Conservation (phyloP, 495 filamentous ascomycete species). For the Aspergillus diversus region DNA sequence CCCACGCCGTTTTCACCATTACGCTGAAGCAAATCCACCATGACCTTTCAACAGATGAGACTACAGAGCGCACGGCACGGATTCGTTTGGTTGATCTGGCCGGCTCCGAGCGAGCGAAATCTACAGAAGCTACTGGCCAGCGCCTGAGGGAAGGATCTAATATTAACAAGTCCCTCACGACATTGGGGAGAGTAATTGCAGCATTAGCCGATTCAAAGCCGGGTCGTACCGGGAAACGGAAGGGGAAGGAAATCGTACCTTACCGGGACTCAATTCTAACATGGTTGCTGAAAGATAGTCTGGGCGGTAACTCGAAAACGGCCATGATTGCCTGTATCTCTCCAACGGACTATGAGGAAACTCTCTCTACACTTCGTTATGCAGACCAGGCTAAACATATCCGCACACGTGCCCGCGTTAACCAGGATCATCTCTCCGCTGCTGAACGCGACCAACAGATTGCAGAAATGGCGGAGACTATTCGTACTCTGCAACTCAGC, state of each 20-base stretch:
- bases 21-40: slow-evolving; percentile 97
- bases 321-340: slow-evolving; percentile 99
- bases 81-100: slow-evolving; percentile 96
- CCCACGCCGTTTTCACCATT: slow-evolving; percentile 97
- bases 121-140: slow-evolving; percentile 90
- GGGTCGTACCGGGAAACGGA: slow-evolving; percentile 50
- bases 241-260: slow-evolving; percentile 75
- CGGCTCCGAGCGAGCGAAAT: slow-evolving; percentile 91
- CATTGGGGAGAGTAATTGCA: slow-evolving; percentile 94
- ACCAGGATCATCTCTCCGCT: slow-evolving; percentile 84
- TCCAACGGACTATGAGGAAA: slow-evolving; percentile 95
- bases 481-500: slow-evolving; percentile 77
- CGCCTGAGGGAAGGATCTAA: slow-evolving; percentile 93
- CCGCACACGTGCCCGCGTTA: slow-evolving; percentile 93
- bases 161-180: slow-evolving; percentile 98
- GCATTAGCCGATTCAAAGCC: slow-evolving; percentile 85
- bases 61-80: slow-evolving; percentile 88
- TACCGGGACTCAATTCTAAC: slow-evolving; percentile 98
- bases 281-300: slow-evolving; percentile 92
- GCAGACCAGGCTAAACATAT: slow-evolving; percentile 98
- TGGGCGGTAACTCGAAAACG: slow-evolving; percentile 95
- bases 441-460: slow-evolving; percentile 95
- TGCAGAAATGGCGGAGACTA: slow-evolving; percentile 89
- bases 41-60: slow-evolving; percentile 91
- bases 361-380: slow-evolving; percentile 92